Base-by-base conservation (phyloP, 2,329 filamentous ascomycete genomes). In the Fusarium floridanum region DNA sequence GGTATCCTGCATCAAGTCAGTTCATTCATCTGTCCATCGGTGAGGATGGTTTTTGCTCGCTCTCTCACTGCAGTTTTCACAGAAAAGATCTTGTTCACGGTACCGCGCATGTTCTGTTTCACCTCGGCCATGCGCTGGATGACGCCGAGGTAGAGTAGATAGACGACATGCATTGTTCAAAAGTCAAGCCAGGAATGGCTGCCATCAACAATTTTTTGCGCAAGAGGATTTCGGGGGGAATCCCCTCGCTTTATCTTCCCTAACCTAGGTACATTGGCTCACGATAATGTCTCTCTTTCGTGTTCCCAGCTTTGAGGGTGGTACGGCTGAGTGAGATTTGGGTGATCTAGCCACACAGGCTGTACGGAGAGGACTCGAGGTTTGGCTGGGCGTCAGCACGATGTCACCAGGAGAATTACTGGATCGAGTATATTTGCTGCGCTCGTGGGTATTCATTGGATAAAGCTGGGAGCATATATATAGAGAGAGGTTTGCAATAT, bases 141-240 rank as follows among this genome's bases (percentile, higher is more conserved):
- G 5, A 72, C 64, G 5, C 68, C 68, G n/a, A 69, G 37, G 11
- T 74, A 74, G 5, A 74, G 17, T 4, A 68, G 68, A 5, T 74
- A 74, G 34, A 61, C 72, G 3, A 68, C 71, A 55, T 74, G 72
- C 72, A 74, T 73, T 5, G 2, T 39, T 17, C 17, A 41, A 22
- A 36, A 4, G 29, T 17, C 20, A 17, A 20, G 20, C 16, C 34
- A 34, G 16, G 27, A 34, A 56, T 7, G n/a, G 37, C 37, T 11
- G 9, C 5, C 37, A n/a, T 5, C 36, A 39, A 39, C 2, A 4
- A 17, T 17, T 17, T 39, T 16, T 48, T 48, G 43, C 6, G 43
- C 22, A 24, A 48, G 12, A 48, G 7, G 2, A 14, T 22, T 56
- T 9, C 10, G 12, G 32, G 55, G 55, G 55, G 34, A 34, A 57